phyloP scores from a whole-genome alignment of 768 basidiomycete species.

The Kockovaella imperatae region DNA sequence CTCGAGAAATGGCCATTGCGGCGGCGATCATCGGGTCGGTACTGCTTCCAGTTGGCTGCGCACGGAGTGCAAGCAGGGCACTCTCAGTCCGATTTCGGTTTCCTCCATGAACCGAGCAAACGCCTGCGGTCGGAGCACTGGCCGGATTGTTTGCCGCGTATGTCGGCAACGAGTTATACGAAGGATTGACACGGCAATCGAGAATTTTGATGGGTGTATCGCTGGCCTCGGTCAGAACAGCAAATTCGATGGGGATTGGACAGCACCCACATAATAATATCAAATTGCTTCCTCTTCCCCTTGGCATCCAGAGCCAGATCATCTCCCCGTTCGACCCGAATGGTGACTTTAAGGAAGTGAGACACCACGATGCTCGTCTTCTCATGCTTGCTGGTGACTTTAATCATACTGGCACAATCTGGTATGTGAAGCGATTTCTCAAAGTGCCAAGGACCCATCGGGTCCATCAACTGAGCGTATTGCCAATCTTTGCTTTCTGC shows the following conservation, averaged over 20 bases:
- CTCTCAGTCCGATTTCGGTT: no score
- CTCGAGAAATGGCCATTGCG: no score
- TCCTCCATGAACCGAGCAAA: slow-evolving; percentile 44
- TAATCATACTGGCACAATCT: slow-evolving; percentile 50
- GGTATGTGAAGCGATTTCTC: slow-evolving; percentile 65
- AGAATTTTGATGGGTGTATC: slow-evolving; percentile 73
- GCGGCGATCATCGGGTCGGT: no score
- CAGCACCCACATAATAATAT: slow-evolving; percentile 58
- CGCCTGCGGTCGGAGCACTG: slow-evolving; percentile 12
- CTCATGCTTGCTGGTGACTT: slow-evolving; percentile 72
- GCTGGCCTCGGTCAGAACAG: slow-evolving; percentile 25
- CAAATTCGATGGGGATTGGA: background rate
- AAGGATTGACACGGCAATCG: slow-evolving; percentile 75
- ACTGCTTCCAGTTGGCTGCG: no score
- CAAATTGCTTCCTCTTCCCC: slow-evolving; percentile 72
- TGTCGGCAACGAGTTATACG: slow-evolving; percentile 69
- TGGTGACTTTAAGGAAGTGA: slow-evolving; percentile 71
- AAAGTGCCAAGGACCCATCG: slow-evolving; percentile 74
- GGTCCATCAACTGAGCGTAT: slow-evolving; percentile 45
- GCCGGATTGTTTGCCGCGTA: slow-evolving; percentile 49
- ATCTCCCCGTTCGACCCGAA: slow-evolving; percentile 76
- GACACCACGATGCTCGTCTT: slow-evolving; percentile 63
- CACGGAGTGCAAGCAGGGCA: no score
- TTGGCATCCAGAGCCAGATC: slow-evolving; percentile 57
- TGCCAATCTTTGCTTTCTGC: slow-evolving; percentile 35